Base-by-base conservation (phyloP, 2,329 filamentous ascomycete species). In the Talaromyces sp. region DNA sequence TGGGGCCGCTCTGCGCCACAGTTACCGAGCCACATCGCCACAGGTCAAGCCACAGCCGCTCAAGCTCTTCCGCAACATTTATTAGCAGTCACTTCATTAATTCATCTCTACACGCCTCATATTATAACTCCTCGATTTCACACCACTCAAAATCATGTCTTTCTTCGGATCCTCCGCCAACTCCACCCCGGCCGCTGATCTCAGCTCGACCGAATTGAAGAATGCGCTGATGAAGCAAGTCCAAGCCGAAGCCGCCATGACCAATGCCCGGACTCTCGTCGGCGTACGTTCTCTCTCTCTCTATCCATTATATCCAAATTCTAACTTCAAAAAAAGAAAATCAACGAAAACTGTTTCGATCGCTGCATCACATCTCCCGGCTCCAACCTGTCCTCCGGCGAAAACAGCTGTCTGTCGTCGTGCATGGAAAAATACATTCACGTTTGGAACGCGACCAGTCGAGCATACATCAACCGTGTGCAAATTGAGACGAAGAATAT, bases 351-450 rank as follows among this genome's bases (percentile, higher is more conserved):
- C 76, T 93, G 90, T 80, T 93, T 91, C 79, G 85, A 90, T 53
- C 87, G 86, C 73, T 93, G 90, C 75, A 79, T 92, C 17, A 81
- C 88, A 55, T 86, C 88, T 70, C 75, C 90, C 58, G 87, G 88
- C 61, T 74, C 81, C 55, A 85, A 84, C 58, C 77, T 92, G 59
- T 87, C 86, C 55, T 84, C 81, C 75, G 76, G 82, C 75, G 90
- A 93, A 74, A 80, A 85, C 70, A 80, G 83, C 24, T 93, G 90
- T 79, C 82, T 90, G 70, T 89, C 83, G 21, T 81, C 83, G 62
- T 93, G 90, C 80, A 90, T 92, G 85, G 89, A 92, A 69, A 92
- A 92, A 76, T 93, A 92, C 81, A 90, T 92, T 81, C 78, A 82
- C 32, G 83, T 88, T 11, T 93, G 90, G 90, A 92, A 92, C 77